These are phyloP conservation scores for Xylaria sp. DNA, from an alignment of 2,329 filamentous ascomycete genomes.

Conservation along the genomic window DNA sequence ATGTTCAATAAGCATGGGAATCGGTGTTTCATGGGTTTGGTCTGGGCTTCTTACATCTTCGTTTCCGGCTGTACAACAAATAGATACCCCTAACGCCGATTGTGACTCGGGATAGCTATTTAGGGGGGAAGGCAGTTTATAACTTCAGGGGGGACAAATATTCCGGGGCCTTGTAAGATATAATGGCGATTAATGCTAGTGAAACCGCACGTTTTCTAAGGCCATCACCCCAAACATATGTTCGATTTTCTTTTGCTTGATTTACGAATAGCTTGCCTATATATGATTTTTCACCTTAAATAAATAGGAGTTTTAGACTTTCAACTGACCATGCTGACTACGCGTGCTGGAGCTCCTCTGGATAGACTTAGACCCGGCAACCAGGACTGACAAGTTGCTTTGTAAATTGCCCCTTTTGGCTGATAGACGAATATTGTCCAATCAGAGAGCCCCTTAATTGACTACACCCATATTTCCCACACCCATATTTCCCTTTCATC, in stretches of 20 bases:
- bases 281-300: not conserved
- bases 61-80: constrained; percentile 32
- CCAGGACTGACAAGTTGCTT: not conserved
- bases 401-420: constrained; percentile 17
- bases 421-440: constrained; percentile 4
- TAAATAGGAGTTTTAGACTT: too few relatives aligned
- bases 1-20: constrained; percentile 26
- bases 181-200: not conserved
- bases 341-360: not conserved
- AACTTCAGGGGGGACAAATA: not conserved
- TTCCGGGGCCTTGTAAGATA: constrained; percentile 2
- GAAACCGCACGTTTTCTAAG: not conserved
- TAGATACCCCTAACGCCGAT: constrained; percentile 32
- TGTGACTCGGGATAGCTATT: constrained; percentile 6
- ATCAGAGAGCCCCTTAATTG: constrained; percentile 8
- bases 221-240: not conserved
- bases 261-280: not conserved
- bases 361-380: too few relatives aligned
- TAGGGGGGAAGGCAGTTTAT: constrained; percentile 2
- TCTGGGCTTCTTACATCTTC: constrained; percentile 5
- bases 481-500: constrained; percentile 7
- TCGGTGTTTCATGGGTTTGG: constrained; percentile 39
- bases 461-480: not conserved
- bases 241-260: not conserved
- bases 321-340: not conserved